A percentile compares a stretch with the other conserved stretches of the same genome.
Evolutionary conservation across 2,329 filamentous ascomycete species (phyloP).

Genomic region (Penicillium sp.): DNA sequence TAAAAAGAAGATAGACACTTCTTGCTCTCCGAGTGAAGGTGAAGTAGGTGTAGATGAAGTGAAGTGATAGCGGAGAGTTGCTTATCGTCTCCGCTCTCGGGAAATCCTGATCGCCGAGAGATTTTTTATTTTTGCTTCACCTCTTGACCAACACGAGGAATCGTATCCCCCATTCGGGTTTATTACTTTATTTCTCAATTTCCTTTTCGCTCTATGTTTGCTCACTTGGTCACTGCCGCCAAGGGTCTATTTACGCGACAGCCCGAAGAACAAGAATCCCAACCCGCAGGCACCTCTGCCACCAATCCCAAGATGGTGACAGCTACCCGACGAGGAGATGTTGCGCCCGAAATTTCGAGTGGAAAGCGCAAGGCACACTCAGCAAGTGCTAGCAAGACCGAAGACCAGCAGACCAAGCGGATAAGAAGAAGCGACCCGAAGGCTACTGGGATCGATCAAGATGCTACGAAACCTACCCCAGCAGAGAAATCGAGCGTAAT

Average conservation of each 20-base stretch:
- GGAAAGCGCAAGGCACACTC: constrained; percentile 38
- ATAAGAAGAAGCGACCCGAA: constrained; percentile 33
- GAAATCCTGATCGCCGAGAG: constrained; percentile 26
- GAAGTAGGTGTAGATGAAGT: neutral
- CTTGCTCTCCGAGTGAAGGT: neutral
- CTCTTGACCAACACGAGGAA: constrained; percentile 4
- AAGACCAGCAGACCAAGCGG: constrained; percentile 35
- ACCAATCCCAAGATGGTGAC: constrained; percentile 37
- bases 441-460: constrained; percentile 18
- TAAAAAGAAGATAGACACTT: neutral
- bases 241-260: constrained; percentile 43
- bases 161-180: constrained; percentile 7
- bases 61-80: constrained; percentile 9
- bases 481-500: constrained; percentile 13
- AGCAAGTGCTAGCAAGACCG: constrained; percentile 21
- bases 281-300: constrained; percentile 15
- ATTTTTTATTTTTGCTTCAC: constrained; percentile 27
- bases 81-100: constrained; percentile 21
- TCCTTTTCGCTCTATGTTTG: constrained; percentile 39
- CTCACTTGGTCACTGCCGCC: constrained; percentile 43
- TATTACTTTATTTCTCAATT: constrained; percentile 1
- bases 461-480: constrained; percentile 9
- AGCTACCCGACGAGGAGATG: constrained; percentile 32
- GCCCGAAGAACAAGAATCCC: constrained; percentile 20
- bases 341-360: constrained; percentile 23